A percentile compares a stretch with the other conserved stretches of the same genome.
phyloP scores from a whole-genome alignment of 1,284 basidiomycete genomes.

The Trichosporon asahii region DNA sequence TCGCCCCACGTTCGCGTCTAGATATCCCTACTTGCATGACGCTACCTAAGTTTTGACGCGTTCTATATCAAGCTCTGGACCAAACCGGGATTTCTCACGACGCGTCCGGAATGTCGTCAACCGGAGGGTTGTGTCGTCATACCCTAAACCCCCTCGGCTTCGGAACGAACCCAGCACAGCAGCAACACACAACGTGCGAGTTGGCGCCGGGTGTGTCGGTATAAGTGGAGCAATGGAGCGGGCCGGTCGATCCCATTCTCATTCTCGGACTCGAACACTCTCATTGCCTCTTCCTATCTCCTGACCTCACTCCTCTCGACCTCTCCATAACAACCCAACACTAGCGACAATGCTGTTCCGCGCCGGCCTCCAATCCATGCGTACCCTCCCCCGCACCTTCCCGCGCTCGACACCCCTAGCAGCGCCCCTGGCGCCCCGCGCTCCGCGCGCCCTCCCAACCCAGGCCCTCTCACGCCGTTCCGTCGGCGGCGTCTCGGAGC shows the following conservation, averaged over 20 bases:
- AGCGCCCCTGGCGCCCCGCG: neutral
- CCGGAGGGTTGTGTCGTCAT: neutral
- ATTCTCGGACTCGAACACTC: neutral
- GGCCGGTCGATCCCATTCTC: neutral
- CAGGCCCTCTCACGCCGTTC: neutral
- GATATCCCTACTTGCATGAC: no score
- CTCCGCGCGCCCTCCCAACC: neutral
- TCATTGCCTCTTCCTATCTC: no score
- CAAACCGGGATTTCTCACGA: neutral
- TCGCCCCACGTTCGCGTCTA: no score
- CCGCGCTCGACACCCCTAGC: neutral
- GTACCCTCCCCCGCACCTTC: no score
- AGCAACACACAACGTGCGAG: neutral
- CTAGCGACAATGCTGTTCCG: constrained; percentile 2
- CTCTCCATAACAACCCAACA: no score
- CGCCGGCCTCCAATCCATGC: neutral
- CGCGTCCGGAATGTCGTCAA: neutral
- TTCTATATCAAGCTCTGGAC: neutral
- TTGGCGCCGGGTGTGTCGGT: neutral
- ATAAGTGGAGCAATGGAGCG: neutral
- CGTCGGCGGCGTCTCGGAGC: neutral
- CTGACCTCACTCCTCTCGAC: neutral
- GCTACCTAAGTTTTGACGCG: no score
- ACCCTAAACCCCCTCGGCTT: neutral
- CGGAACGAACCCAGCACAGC: no score